Conservation (phyloP, 495 filamentous ascomycete genomes). For the Penicillium subrubescens region DNA sequence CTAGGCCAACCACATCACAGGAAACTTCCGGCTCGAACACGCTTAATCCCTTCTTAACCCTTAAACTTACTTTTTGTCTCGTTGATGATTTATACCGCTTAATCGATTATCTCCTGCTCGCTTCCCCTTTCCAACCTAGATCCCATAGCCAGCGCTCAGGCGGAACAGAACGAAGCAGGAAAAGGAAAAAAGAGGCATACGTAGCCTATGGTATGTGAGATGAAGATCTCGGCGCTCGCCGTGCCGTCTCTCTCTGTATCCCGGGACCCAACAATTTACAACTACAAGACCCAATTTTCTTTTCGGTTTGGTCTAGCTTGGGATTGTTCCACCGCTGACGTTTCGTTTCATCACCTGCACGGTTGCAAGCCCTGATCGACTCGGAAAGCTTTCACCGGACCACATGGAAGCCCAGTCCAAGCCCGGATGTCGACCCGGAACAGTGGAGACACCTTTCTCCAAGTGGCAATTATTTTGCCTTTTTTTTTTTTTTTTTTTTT, state of each 20-base stretch:
- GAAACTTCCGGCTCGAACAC: conserved; percentile 9
- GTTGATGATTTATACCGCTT: not conserved
- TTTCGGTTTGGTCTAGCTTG: not conserved
- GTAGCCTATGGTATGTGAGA: conserved; percentile 15
- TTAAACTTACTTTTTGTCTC: not conserved
- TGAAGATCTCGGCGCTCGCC: conserved; percentile 33
- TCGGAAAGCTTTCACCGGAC: conserved; percentile 36
- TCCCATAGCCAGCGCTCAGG: not conserved
- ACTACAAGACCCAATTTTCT: not conserved
- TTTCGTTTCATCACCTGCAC: conserved; percentile 15
- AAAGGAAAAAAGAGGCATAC: not conserved
- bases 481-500: not conserved
- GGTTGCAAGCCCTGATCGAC: conserved; percentile 29
- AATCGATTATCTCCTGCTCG: not conserved
- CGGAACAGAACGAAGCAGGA: not conserved
- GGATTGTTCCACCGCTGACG: conserved; percentile 7
- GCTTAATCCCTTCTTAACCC: not conserved
- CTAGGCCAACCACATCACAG: not conserved
- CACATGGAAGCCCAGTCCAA: conserved; percentile 30
- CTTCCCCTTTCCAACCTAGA: not conserved
- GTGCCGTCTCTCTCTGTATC: conserved; percentile 18
- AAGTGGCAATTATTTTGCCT: conserved; percentile 10
- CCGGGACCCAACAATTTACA: not conserved
- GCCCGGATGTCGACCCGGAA: conserved; percentile 28
- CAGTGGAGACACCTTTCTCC: conserved; percentile 13